Evolutionary conservation across 345 rosid species (phyloP).

Genomic region (Heritiera fomes): DNA sequence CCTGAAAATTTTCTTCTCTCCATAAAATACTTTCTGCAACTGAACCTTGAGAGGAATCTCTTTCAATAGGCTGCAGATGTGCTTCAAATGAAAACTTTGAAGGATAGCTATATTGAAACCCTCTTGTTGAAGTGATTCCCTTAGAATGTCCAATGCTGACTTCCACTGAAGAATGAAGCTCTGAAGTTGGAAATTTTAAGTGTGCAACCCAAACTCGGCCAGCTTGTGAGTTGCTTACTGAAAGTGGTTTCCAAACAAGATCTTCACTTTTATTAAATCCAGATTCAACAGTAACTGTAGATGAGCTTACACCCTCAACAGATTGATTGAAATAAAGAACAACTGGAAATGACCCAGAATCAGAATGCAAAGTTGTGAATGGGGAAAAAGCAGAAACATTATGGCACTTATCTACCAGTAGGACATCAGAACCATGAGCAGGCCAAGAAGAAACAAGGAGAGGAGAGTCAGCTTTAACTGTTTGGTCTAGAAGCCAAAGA

Average conservation of each 20-base stretch:
- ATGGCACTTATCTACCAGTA: slow-evolving; percentile 40
- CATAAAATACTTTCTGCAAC: slow-evolving; percentile 47
- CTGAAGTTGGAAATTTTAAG: slow-evolving; percentile 36
- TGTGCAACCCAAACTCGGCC: slow-evolving; percentile 71
- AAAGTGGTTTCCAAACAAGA: slow-evolving; percentile 68
- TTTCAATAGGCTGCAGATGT: slow-evolving; percentile 28
- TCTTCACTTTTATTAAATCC: slow-evolving; percentile 35
- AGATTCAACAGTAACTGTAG: slow-evolving; percentile 51
- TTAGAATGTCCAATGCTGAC: slow-evolving; percentile 61
- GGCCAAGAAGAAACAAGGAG: slow-evolving; percentile 81
- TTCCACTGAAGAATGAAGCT: slow-evolving; percentile 40
- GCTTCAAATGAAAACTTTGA: slow-evolving; percentile 49
- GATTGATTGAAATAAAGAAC: slow-evolving; percentile 76
- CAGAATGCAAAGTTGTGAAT: slow-evolving; percentile 34
- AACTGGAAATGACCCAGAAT: slow-evolving; percentile 57
- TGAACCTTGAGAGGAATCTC: slow-evolving; percentile 34
- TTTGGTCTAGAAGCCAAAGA: slow-evolving; percentile 93
- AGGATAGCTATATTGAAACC: slow-evolving; percentile 44
- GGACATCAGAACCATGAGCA: slow-evolving; percentile 56
- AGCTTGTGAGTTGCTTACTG: slow-evolving; percentile 34
- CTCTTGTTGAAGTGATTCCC: slow-evolving; percentile 70
- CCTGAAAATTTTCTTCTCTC: slow-evolving; percentile 54
- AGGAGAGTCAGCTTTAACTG: slow-evolving; percentile 65
- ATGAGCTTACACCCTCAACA: slow-evolving; percentile 69
- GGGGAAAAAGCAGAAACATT: slow-evolving; percentile 33